Percentiles rank a stretch among this genome's conserved stretches.
Evolutionary conservation across 2,329 filamentous ascomycete genomes (phyloP).

Genomic region (Sarocladium strictum): DNA sequence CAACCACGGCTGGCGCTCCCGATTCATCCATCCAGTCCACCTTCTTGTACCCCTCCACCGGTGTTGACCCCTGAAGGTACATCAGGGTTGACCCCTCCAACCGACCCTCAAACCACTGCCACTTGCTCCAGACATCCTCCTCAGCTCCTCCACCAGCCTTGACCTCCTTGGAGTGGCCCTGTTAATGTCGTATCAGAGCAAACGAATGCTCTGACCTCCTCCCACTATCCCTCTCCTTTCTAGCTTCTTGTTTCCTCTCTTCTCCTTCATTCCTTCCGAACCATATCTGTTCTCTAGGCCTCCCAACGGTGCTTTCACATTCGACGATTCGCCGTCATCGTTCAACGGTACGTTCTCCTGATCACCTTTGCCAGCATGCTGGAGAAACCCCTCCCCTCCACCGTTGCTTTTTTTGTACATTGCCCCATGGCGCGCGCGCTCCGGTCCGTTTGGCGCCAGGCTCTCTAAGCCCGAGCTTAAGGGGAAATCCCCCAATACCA

Average conservation of each 20-base stretch:
- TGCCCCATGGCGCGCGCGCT: constrained; percentile 2
- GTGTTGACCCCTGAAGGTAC: background rate
- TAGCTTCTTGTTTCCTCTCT: background rate
- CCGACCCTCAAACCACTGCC: background rate
- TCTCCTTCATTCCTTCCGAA: background rate
- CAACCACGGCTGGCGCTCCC: background rate
- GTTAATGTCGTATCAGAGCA: constrained; percentile 1
- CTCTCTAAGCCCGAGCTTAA: constrained; percentile 3
- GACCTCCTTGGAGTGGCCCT: background rate
- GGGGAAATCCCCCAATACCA: background rate
- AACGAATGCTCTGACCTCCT: constrained; percentile 1
- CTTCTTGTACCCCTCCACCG: background rate
- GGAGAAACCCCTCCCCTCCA: background rate
- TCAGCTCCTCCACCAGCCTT: background rate
- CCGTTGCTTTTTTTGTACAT: background rate
- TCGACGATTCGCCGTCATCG: background rate
- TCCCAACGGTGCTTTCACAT: background rate
- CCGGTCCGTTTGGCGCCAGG: constrained; percentile 8
- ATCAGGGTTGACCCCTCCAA: background rate
- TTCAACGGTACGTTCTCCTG: background rate
- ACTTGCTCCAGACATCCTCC: background rate
- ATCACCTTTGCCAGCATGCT: background rate
- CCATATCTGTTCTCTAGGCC: background rate
- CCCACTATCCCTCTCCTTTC: too few relatives aligned
- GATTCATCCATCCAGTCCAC: background rate